Percentiles rank a stretch among this genome's conserved stretches.
These are phyloP conservation scores for Xerocomus spinulosus DNA, from an alignment of 768 basidiomycete genomes.

Conservation along the genomic window DNA sequence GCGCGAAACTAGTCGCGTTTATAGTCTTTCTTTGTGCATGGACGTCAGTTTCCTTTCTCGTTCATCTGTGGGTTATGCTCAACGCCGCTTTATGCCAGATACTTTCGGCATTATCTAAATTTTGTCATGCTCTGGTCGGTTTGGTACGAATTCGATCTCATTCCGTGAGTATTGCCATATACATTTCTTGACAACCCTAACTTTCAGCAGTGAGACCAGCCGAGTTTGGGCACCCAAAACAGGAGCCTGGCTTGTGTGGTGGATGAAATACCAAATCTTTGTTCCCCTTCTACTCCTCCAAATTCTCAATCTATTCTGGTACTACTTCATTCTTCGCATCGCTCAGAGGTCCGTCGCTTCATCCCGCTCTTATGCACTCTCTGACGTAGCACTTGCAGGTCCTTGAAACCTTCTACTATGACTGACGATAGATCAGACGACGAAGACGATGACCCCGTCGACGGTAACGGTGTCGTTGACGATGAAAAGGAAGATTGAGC, in stretches of 20 bases:
- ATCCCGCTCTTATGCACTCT: background rate
- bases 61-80: background rate
- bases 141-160: conserved; percentile 68
- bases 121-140: conserved; percentile 83
- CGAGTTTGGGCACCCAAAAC: conserved; percentile 55
- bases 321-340: conserved; percentile 76
- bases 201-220: conserved; percentile 41
- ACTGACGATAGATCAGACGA: conserved; percentile 82
- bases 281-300: conserved; percentile 70
- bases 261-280: conserved; percentile 85
- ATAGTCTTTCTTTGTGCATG: conserved; percentile 64
- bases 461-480: conserved; percentile 18
- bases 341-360: conserved; percentile 53
- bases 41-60: conserved; percentile 54
- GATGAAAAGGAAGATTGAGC: conserved; percentile 31
- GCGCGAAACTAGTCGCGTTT: conserved; percentile 60
- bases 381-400: conserved; percentile 37
- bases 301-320: conserved; percentile 91
- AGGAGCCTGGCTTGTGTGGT: conserved; percentile 67
- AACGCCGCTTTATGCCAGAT: conserved; percentile 41
- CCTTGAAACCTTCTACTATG: conserved; percentile 41
- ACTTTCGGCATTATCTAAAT: conserved; percentile 92
- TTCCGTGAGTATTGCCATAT: conserved; percentile 55
- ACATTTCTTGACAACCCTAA: conserved; percentile 1
- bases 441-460: conserved; percentile 49